Percentiles rank a stretch among this genome's conserved stretches.
phyloP scores from a whole-genome alignment of 2,329 filamentous ascomycete species.

The Aureobasidium sp. region DNA sequence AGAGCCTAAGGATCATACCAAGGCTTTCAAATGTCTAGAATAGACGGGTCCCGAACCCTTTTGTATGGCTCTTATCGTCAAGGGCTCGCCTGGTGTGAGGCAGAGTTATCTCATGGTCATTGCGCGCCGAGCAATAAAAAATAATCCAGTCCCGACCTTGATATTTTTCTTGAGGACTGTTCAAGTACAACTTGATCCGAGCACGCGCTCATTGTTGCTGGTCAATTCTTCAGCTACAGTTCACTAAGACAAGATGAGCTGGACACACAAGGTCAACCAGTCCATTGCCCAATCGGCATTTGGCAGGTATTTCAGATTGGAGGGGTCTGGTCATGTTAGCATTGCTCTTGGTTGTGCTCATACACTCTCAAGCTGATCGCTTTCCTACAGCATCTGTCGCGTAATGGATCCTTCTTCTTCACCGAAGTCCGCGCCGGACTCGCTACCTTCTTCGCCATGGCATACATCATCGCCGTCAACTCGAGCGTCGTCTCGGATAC shows the following conservation, averaged over 20 bases:
- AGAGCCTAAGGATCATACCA: not conserved
- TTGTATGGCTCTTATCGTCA: constrained; percentile 7
- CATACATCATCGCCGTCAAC: constrained; percentile 69
- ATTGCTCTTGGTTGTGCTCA: constrained; percentile 14
- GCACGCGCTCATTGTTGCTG: not conserved
- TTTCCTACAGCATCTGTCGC: constrained; percentile 53
- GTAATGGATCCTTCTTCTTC: constrained; percentile 69
- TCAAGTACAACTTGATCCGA: not conserved
- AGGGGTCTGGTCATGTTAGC: constrained; percentile 70
- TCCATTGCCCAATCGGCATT: constrained; percentile 58
- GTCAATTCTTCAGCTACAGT: not conserved
- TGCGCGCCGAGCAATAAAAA: not conserved
- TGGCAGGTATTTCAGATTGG: constrained; percentile 70
- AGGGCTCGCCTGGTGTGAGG: not conserved
- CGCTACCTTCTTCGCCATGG: constrained; percentile 63
- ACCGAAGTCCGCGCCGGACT: constrained; percentile 79
- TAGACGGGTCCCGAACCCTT: not conserved
- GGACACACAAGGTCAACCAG: constrained; percentile 24
- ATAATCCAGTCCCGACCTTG: not conserved
- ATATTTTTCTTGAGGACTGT: not conserved
- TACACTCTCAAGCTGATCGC: constrained; percentile 19
- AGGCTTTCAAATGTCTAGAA: not conserved
- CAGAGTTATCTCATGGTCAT: constrained; percentile 12
- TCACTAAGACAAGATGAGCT: constrained; percentile 18
- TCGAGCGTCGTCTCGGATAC: constrained; percentile 59